Evolutionary conservation across 2,329 filamentous ascomycete species (phyloP), one percentile per base, ranked within the genome.

Genomic region (Ophiostoma sp.): DNA sequence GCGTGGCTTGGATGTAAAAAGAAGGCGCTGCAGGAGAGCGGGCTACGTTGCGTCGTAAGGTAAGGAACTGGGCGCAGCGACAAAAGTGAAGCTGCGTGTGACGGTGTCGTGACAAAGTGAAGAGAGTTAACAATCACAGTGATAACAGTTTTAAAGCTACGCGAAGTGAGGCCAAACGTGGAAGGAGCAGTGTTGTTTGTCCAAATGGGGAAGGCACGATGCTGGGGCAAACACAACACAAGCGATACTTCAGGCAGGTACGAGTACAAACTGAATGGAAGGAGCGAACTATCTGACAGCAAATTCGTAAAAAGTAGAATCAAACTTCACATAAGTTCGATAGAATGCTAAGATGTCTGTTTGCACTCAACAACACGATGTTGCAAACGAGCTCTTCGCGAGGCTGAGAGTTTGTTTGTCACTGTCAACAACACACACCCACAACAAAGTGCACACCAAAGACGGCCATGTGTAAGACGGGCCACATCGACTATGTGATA

Each of bases 1-100:
- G 68, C 12, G 68, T 70, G 68, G 50, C 68, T 59, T 70, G 68
- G 52, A 22, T 52, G 50, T n/a, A 15, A 33, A 48, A 36, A n/a
- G 50, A 50, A 59, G 31, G 50, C n/a, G n/a, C 22, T 52, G n/a
- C 50, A 28, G 15, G 33, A 57, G 12, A 31, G 68, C 68, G 12
- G 36, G 6, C 31, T 68, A 39, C n/a, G 22, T 48, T 31, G 8
- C 36, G 63, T 28, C 11, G 50, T 28, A 22, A 28, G 61, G 64
- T 33, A 39, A 48, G 39, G 6, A 31, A n/a, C 5, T 9, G 12
- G 36, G 64, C 42, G 28, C 15, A 33, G 42, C 15, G 28, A 28
- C 8, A 15, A 15, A 33, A 33, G 22, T 6, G 22, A 17, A 50
- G 25, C 6, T 45, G 33, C 8, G 25, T 22, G n/a, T 7, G n/a